Conservation (phyloP, 306 rosid species). For the Styphnolobium japonicum region DNA sequence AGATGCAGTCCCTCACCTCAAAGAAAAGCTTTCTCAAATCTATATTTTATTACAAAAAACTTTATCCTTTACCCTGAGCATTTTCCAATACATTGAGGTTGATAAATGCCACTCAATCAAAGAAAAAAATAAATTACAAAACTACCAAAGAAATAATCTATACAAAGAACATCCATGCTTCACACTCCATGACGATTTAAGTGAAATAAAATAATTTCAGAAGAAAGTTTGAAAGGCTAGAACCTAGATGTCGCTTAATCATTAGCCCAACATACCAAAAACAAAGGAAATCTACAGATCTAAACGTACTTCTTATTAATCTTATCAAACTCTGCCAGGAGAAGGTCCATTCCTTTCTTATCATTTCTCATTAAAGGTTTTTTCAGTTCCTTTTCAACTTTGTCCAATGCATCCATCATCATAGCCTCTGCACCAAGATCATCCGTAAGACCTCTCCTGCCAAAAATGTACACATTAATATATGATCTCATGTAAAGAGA, state of each 20-base stretch:
- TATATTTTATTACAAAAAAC: background rate
- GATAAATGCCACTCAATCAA: background rate
- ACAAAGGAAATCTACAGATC: background rate
- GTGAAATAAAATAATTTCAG: constrained; percentile 1
- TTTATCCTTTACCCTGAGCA: constrained; percentile 1
- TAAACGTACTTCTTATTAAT: constrained; percentile 68
- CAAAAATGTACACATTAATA: background rate
- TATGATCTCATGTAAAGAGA: background rate
- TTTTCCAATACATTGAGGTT: background rate
- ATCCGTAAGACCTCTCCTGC: constrained; percentile 80
- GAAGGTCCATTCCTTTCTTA: constrained; percentile 85
- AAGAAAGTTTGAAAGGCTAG: background rate
- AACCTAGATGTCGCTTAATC: constrained; percentile 12
- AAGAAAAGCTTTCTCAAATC: background rate
- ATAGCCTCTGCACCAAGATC: constrained; percentile 79
- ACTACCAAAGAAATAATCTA: background rate
- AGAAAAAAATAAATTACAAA: background rate
- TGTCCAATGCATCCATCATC: constrained; percentile 91
- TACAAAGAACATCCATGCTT: background rate
- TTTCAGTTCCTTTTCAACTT: constrained; percentile 77
- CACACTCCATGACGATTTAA: background rate
- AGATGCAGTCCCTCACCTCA: background rate
- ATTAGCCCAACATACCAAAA: background rate
- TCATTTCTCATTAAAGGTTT: constrained; percentile 88
- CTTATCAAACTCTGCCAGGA: constrained; percentile 81